A percentile compares a stretch with the other conserved stretches of the same genome.
phyloP scores from a whole-genome alignment of 805 yeast species.

The Dipodascus geniculatus region DNA sequence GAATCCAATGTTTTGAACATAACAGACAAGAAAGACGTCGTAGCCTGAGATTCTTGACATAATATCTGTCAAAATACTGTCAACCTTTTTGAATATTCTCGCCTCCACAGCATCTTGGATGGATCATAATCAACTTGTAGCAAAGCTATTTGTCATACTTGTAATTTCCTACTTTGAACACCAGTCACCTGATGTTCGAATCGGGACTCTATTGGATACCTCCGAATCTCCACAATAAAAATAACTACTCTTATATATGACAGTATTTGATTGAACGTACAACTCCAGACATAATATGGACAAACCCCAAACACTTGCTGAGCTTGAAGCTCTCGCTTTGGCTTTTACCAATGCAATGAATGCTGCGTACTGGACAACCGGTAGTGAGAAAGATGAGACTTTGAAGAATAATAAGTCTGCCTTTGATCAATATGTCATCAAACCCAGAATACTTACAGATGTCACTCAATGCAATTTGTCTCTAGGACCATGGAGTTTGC shows the following conservation, averaged over 20 bases:
- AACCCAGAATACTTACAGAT: background rate
- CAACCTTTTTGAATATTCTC: too few species aligned
- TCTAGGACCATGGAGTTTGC: constrained; percentile 8
- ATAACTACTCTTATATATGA: background rate
- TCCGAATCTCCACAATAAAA: background rate
- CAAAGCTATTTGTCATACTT: background rate
- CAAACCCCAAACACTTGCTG: background rate
- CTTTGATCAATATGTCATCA: constrained; percentile 1
- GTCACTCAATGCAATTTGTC: background rate
- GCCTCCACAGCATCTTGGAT: too few species aligned
- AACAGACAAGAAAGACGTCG: background rate
- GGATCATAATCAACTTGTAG: background rate
- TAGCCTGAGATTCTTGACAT: background rate
- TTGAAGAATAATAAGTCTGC: background rate
- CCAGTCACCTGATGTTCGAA: background rate
- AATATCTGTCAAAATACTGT: background rate
- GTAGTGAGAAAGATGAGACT: background rate
- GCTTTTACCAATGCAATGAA: background rate
- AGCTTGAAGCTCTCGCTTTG: background rate
- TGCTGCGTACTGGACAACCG: constrained; percentile 1
- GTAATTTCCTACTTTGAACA: background rate
- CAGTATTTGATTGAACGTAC: background rate
- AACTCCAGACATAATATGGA: background rate
- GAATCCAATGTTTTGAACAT: background rate
- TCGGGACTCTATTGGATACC: too few species aligned